Conservation (phyloP, 352 stramenopile genomes). For the Globisporangium parvum region DNA sequence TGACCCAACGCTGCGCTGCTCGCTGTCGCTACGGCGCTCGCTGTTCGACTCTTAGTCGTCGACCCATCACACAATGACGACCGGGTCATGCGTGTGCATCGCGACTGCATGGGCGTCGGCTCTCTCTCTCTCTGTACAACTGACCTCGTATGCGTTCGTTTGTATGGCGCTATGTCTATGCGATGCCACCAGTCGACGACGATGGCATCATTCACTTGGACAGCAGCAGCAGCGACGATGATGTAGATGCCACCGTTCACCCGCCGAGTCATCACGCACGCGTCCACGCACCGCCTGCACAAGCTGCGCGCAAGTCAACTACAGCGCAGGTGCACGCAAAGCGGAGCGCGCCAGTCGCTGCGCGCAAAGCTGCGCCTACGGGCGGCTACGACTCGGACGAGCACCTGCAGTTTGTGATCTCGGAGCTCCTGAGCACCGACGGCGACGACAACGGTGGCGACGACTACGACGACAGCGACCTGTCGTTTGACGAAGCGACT, state of each 20-base stretch:
- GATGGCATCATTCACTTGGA: conserved; percentile 17
- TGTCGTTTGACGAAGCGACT: conserved; percentile 4
- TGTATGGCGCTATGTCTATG: neutral
- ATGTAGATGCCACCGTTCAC: neutral
- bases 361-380: conserved; percentile 3
- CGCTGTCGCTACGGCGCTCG: too few species aligned
- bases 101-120: too few species aligned
- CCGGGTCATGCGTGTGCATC: too few species aligned
- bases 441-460: conserved; percentile 1
- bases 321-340: neutral
- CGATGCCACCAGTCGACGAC: conserved; percentile 10
- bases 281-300: neutral
- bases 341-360: conserved; percentile 6
- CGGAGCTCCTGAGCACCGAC: conserved; percentile 11
- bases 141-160: neutral
- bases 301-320: conserved; percentile 9
- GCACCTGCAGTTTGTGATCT: conserved; percentile 13
- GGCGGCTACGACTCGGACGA: conserved; percentile 12
- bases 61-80: too few species aligned
- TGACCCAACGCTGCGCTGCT: too few species aligned
- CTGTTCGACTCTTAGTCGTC: too few species aligned
- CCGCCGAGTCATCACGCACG: neutral
- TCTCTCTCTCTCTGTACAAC: neutral
- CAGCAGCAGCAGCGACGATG: conserved; percentile 10
- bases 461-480: conserved; percentile 8